These are phyloP conservation scores for Lactarius psammicola DNA, from an alignment of 768 basidiomycete species.

Conservation along the genomic window DNA sequence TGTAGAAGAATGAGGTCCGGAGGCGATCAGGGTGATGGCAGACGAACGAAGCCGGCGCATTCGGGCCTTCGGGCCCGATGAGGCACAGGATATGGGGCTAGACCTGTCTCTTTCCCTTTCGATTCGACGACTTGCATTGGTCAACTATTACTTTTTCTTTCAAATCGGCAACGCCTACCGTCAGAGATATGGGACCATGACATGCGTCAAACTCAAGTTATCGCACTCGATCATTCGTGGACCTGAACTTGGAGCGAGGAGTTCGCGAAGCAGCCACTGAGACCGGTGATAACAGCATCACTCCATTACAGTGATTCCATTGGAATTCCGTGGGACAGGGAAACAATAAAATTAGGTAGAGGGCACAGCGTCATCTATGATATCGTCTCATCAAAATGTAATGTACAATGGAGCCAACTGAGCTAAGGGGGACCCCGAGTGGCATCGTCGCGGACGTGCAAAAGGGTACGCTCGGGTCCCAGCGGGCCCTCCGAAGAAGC, in stretches of 20 bases:
- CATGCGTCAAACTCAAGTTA: too few relatives aligned
- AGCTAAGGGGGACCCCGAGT: background rate
- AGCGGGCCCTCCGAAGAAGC: background rate
- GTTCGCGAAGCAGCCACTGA: too few relatives aligned
- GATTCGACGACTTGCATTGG: background rate
- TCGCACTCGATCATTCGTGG: background rate
- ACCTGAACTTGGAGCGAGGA: background rate
- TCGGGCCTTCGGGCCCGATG: background rate
- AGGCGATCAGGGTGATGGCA: too few relatives aligned
- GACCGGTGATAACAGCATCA: background rate
- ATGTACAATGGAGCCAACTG: constrained; percentile 12
- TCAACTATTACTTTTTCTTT: too few relatives aligned
- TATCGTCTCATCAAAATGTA: constrained; percentile 4
- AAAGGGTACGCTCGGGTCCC: background rate
- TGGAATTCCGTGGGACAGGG: background rate
- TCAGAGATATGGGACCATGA: background rate
- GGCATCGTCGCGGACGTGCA: background rate
- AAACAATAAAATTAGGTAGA: constrained; percentile 16
- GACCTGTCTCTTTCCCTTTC: background rate
- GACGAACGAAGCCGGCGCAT: too few relatives aligned
- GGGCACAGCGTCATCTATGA: constrained; percentile 10
- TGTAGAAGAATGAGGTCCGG: too few relatives aligned
- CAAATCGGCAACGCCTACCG: too few relatives aligned
- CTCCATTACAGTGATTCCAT: background rate
- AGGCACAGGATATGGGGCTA: background rate